Conservation (phyloP, 1,284 basidiomycete genomes). For the Leccinum pachyderme region DNA sequence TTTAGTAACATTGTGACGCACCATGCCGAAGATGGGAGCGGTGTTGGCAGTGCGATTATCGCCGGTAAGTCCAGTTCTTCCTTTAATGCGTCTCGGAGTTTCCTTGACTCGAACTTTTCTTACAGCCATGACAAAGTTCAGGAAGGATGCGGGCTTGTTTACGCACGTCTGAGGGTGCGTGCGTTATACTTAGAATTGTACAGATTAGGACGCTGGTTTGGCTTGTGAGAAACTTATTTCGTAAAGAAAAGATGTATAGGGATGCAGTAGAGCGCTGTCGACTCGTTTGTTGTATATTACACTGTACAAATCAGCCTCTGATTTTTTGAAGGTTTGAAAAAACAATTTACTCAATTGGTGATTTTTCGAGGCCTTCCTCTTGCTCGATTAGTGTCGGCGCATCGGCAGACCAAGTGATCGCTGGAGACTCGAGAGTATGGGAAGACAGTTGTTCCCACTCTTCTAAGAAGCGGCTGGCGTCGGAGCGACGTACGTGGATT, state of each 20-base stretch:
- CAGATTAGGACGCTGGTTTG: background rate
- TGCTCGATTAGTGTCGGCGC: too few species aligned
- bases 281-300: slow-evolving; percentile 19
- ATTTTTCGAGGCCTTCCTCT: background rate
- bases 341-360: background rate
- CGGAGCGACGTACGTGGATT: background rate
- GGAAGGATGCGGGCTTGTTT: slow-evolving; percentile 49
- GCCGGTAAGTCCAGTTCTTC: slow-evolving; percentile 59
- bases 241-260: background rate
- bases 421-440: too few species aligned
- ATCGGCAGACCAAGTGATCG: too few species aligned
- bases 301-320: background rate
- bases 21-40: slow-evolving; percentile 93
- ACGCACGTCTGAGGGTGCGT: slow-evolving; percentile 29
- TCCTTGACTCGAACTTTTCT: background rate
- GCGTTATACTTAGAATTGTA: background rate
- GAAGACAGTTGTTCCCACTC: too few species aligned
- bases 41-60: slow-evolving; percentile 95
- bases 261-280: slow-evolving; percentile 5
- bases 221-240: slow-evolving; percentile 1
- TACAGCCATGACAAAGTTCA: slow-evolving; percentile 62
- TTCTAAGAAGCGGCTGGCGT: background rate
- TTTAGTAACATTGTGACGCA: slow-evolving; percentile 80
- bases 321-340: background rate
- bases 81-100: background rate